Conservation (phyloP, 495 filamentous ascomycete genomes). For the Penicillium longicatenatum region DNA sequence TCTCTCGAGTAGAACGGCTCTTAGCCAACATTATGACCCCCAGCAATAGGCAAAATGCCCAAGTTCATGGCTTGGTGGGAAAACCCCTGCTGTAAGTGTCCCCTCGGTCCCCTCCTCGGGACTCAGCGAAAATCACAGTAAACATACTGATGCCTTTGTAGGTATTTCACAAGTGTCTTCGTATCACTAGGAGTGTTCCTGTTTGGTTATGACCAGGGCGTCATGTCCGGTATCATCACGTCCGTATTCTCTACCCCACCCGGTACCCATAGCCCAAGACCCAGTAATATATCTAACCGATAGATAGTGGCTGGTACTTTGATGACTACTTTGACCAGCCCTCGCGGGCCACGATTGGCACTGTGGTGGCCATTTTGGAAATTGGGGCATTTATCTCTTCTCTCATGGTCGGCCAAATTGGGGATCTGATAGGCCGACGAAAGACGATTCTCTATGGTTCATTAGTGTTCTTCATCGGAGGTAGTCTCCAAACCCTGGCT, state of each 20-base stretch:
- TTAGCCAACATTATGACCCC: slow-evolving; percentile 82
- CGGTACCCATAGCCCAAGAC: neutral
- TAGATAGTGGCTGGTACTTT: slow-evolving; percentile 77
- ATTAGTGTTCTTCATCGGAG: slow-evolving; percentile 86
- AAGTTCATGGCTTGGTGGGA: slow-evolving; percentile 89
- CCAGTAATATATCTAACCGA: slow-evolving; percentile 12
- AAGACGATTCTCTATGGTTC: slow-evolving; percentile 94
- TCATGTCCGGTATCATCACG: slow-evolving; percentile 99
- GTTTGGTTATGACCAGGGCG: slow-evolving; percentile 98
- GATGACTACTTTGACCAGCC: slow-evolving; percentile 91
- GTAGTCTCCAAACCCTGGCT: slow-evolving; percentile 81
- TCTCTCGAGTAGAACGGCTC: slow-evolving; percentile 64
- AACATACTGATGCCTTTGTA: slow-evolving; percentile 46
- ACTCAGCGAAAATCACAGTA: neutral
- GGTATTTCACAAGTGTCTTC: slow-evolving; percentile 97
- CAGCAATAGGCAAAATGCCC: slow-evolving; percentile 63
- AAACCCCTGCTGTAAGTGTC: slow-evolving; percentile 83
- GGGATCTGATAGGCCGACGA: slow-evolving; percentile 87
- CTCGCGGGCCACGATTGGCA: slow-evolving; percentile 79
- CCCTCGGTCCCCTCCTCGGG: neutral
- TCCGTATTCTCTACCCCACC: slow-evolving; percentile 47
- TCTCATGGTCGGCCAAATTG: slow-evolving; percentile 81
- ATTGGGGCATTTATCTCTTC: slow-evolving; percentile 92
- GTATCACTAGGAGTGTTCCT: slow-evolving; percentile 97
- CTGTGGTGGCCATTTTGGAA: slow-evolving; percentile 95